These are phyloP conservation scores for Leptomonas seymouri DNA, from an alignment of 208 protist species.

Conservation along the genomic window DNA sequence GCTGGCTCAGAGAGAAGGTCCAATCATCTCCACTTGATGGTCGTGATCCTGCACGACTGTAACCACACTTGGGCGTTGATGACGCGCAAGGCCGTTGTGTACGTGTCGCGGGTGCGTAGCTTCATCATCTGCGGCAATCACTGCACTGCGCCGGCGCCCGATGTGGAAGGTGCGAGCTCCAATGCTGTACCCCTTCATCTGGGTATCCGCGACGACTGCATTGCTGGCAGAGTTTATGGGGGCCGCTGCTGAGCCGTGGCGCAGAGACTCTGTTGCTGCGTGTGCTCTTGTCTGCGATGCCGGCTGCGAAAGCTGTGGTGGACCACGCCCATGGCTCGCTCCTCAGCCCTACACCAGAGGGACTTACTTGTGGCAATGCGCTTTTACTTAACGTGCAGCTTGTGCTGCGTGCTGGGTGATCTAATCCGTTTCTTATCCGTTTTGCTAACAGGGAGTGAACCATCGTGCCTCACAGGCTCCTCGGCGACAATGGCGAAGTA, in stretches of 20 bases:
- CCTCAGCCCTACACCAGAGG: constrained; percentile 57
- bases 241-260: constrained; percentile 92
- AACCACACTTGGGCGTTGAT: constrained; percentile 93
- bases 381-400: constrained; percentile 88
- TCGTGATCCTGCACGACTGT: constrained; percentile 97
- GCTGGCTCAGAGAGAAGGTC: constrained; percentile 62
- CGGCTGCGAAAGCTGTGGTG: constrained; percentile 84
- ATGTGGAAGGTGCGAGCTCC: constrained; percentile 82
- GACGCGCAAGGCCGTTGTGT: constrained; percentile 64
- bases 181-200: constrained; percentile 49
- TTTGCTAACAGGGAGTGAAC: constrained; percentile 82
- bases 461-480: constrained; percentile 71
- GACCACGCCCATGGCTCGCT: constrained; percentile 84
- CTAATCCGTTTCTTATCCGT: constrained; percentile 94
- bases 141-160: constrained; percentile 92
- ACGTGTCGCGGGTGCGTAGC: constrained; percentile 83
- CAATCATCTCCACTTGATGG: constrained; percentile 92
- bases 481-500: constrained; percentile 35
- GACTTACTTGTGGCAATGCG: constrained; percentile 93
- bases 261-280: constrained; percentile 90
- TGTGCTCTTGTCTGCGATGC: constrained; percentile 92
- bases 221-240: constrained; percentile 81
- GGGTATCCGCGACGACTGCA: constrained; percentile 75
- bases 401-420: constrained; percentile 89
- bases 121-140: constrained; percentile 98